Evolutionary conservation across 345 rosid species (phyloP), one percentile per base, ranked within the genome.

Genomic region (Acer saccharum): DNA sequence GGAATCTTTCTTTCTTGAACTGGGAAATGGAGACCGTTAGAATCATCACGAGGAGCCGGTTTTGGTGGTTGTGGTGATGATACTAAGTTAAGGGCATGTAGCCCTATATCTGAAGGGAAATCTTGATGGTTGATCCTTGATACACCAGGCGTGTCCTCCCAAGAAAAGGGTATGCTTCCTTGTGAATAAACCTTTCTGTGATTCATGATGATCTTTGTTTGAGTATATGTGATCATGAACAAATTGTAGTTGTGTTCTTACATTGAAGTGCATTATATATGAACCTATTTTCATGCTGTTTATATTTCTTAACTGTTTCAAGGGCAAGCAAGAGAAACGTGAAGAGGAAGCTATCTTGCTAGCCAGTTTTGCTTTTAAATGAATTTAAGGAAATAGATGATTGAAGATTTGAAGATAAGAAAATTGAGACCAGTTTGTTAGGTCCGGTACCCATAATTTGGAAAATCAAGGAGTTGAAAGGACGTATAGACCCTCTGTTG

Each of bases 111-210:
- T 7, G n/a, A 27, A 71, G 75, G 78, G 85, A 50, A 73, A 21
- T 67, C 72, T 29, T 65, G 75, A 72, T 27, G 75, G n/a, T 21
- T 46, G 75, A 78, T 43, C 77, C 87, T 91, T 66, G 93, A 88
- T 67, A 91, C 77, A 4, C 95, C 95, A 2, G 93, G 93, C 20
- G 77, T 81, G 78, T 86, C 84, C 77, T 91, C 95, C 93, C 93
- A 91, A 6, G 93, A 89, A 72, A 89, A 91, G 73, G 95, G 93
- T 77, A 91, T 74, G 84, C 80, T 89, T 21, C 95, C 92, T 20
- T 87, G 90, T 20, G 95, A 91, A 23, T 64, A 72, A 65, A 85
- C 84, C 71, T 85, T 85, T 58, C 84, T 65, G 69, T 77, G 85
- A 68, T 78, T 81, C 88, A 83, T 83, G 4, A 14, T 43, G 46